Conservation (phyloP, 495 filamentous ascomycete genomes). For the Aspergillus conjunctus region DNA sequence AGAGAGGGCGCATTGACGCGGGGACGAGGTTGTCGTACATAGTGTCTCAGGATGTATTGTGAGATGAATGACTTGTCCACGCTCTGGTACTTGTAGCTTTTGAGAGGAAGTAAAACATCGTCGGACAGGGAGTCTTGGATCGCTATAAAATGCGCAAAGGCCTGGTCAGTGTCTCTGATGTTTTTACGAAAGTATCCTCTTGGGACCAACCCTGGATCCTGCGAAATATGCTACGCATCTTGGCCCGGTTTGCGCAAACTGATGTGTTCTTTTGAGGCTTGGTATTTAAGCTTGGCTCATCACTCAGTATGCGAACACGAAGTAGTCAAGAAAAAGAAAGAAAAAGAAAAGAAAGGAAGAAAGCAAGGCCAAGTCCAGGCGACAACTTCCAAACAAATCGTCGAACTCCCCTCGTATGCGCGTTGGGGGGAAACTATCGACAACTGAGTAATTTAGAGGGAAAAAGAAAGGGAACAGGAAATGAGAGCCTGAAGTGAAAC, state of each 20-base stretch:
- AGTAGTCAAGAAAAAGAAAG: not conserved
- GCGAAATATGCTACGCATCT: slow-evolving; percentile 43
- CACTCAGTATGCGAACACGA: slow-evolving; percentile 18
- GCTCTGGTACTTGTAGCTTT: slow-evolving; percentile 93
- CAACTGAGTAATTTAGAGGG: not conserved
- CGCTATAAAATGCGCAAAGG: slow-evolving; percentile 31
- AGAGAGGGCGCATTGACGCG: slow-evolving; percentile 1
- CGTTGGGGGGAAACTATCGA: slow-evolving; percentile 1
- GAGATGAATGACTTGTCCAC: slow-evolving; percentile 98
- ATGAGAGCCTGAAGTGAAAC: not conserved
- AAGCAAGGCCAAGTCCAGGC: not conserved
- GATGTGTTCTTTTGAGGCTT: slow-evolving; percentile 6
- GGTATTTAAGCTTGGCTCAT: slow-evolving; percentile 22
- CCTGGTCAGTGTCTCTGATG: slow-evolving; percentile 22
- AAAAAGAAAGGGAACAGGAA: not conserved
- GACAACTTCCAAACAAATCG: not conserved
- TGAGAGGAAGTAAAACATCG: slow-evolving; percentile 77
- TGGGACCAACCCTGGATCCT: slow-evolving; percentile 45
- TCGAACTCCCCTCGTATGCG: not conserved
- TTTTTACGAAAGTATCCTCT: not conserved
- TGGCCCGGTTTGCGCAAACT: slow-evolving; percentile 18
- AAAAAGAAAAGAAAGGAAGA: not conserved
- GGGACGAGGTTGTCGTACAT: slow-evolving; percentile 62
- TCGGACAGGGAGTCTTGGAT: slow-evolving; percentile 66
- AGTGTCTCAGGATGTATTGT: slow-evolving; percentile 88